Evolutionary conservation across 2,329 filamentous ascomycete genomes (phyloP).

Genomic region (Fusarium guadeloupense): DNA sequence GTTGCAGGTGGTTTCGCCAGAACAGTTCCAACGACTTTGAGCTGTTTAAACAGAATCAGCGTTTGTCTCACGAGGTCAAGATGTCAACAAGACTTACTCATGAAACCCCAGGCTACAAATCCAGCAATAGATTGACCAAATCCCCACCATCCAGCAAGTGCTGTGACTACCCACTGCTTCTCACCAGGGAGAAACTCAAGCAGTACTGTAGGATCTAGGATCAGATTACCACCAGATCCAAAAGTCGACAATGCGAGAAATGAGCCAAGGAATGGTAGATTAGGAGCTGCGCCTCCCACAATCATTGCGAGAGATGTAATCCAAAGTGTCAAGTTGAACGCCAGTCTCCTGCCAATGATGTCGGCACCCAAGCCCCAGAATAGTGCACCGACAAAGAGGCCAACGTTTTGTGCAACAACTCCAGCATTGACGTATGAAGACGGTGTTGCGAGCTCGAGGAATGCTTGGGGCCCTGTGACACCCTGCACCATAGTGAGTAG

Average conservation of each 20-base stretch:
- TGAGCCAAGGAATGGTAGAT: not conserved
- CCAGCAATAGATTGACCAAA: slow-evolving; percentile 11
- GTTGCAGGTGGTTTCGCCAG: not conserved
- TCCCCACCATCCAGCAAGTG: slow-evolving; percentile 24
- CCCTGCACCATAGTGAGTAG: slow-evolving; percentile 9
- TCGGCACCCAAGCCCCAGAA: slow-evolving; percentile 29
- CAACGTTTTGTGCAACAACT: no score
- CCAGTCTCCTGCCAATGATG: slow-evolving; percentile 14
- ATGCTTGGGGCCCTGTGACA: no score
- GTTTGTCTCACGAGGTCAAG: no score
- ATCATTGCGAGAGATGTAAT: no score
- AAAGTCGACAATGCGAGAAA: slow-evolving; percentile 8
- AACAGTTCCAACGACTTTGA: not conserved
- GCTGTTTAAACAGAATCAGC: no score
- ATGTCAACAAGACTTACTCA: no score
- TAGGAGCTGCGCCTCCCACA: no score
- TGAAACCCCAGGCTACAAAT: slow-evolving; percentile 15
- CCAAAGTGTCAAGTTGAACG: no score
- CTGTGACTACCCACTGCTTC: slow-evolving; percentile 20
- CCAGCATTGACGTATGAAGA: no score
- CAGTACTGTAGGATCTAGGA: slow-evolving; percentile 21
- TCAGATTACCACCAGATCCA: slow-evolving; percentile 12
- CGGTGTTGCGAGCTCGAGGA: no score
- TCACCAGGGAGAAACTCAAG: slow-evolving; percentile 6
- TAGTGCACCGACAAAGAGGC: slow-evolving; percentile 4